These are phyloP conservation scores for Radiomyces spectabilis DNA, from an alignment of 192 early-diverging fungal species.

Conservation along the genomic window DNA sequence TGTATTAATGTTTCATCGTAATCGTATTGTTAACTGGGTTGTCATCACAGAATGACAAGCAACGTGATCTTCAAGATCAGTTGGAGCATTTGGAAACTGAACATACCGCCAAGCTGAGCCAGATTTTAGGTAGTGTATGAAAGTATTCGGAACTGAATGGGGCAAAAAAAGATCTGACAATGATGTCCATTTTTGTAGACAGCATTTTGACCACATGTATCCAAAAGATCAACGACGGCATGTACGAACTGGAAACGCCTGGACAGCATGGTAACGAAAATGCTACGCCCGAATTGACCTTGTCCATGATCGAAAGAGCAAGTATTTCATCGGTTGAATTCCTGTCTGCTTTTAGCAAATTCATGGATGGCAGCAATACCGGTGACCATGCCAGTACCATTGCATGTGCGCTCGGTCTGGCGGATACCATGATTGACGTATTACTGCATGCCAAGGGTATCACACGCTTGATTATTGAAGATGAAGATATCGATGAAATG, in stretches of 20 bases:
- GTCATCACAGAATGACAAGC: constrained; percentile 28
- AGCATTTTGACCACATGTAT: constrained; percentile 83
- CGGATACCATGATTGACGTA: constrained; percentile 77
- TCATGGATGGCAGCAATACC: constrained; percentile 29
- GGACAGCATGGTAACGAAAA: constrained; percentile 80
- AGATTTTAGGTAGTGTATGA: constrained; percentile 40
- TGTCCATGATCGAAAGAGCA: constrained; percentile 86
- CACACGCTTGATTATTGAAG: constrained; percentile 70
- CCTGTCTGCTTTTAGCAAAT: constrained; percentile 33
- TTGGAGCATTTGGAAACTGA: constrained; percentile 57
- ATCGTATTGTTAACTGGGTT: too few relatives aligned
- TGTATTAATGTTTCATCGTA: too few relatives aligned
- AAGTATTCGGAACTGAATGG: too few relatives aligned
- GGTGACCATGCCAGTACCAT: constrained; percentile 87
- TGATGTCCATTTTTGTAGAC: constrained; percentile 38
- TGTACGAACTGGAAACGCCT: constrained; percentile 80
- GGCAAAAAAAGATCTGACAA: neutral
- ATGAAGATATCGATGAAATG: constrained; percentile 75
- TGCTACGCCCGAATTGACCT: constrained; percentile 83
- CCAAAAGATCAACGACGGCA: constrained; percentile 81
- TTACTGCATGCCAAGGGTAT: constrained; percentile 88
- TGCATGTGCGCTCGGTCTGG: constrained; percentile 66
- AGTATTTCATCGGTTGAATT: constrained; percentile 61
- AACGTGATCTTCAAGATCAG: constrained; percentile 51
- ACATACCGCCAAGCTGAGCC: constrained; percentile 60